A percentile compares a stretch with the other conserved stretches of the same genome.
Conservation (phyloP, 2,329 filamentous ascomycete species). For the Pyrenophora tritici-repentis region DNA sequence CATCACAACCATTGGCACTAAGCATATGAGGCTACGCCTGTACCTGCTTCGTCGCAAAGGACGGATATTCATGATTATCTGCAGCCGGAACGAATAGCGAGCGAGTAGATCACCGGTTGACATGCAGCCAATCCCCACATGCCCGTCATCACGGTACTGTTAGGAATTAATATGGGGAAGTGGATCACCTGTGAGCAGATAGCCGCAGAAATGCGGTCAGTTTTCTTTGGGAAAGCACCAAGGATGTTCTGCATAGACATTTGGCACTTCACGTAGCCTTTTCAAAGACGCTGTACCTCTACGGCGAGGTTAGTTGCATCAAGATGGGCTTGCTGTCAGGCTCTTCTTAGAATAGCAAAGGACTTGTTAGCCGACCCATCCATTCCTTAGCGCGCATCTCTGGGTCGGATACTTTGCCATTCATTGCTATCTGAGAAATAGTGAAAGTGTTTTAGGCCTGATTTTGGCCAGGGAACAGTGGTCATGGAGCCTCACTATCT, state of each 20-base stretch:
- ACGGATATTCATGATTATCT: background rate
- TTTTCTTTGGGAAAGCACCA: background rate
- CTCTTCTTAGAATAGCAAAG: too few relatives aligned
- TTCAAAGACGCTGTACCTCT: background rate
- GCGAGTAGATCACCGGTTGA: background rate
- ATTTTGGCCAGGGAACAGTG: background rate
- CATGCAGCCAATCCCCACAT: background rate
- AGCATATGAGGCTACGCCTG: conserved; percentile 1
- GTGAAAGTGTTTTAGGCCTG: too few relatives aligned
- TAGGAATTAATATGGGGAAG: background rate
- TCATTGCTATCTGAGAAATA: too few relatives aligned
- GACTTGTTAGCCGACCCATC: too few relatives aligned
- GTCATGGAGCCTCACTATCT: background rate
- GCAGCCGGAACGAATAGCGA: background rate
- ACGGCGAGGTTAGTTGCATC: background rate
- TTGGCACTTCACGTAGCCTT: background rate
- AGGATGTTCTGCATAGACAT: background rate
- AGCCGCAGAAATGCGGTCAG: conserved; percentile 7
- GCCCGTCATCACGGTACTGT: background rate
- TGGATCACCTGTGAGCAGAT: background rate
- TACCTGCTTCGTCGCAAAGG: conserved; percentile 5
- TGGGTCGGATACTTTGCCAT: too few relatives aligned
- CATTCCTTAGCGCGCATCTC: too few relatives aligned
- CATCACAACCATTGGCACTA: background rate
- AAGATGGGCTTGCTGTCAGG: background rate